These are phyloP conservation scores for Mediolabrus comicus DNA, from an alignment of 108 stramenopile species.

Conservation along the genomic window DNA sequence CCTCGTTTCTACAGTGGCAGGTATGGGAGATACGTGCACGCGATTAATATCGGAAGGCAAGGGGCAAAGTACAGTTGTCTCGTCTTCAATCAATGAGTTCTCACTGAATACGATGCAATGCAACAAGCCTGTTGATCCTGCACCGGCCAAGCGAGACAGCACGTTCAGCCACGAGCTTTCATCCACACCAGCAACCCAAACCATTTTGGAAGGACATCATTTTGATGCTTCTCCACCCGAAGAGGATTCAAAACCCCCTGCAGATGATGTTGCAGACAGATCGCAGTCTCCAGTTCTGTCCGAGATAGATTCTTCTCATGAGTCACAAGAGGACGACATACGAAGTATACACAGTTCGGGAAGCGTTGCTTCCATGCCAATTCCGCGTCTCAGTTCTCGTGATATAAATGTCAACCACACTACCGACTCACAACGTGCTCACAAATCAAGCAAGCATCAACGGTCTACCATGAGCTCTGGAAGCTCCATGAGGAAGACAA, in stretches of 20 bases:
- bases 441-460: not conserved
- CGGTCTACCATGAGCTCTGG: not conserved
- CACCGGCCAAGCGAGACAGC: constrained; percentile 24
- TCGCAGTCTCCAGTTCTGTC: not conserved
- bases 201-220: constrained; percentile 37
- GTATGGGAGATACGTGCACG: constrained; percentile 10
- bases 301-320: constrained; percentile 26
- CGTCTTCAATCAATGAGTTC: constrained; percentile 44
- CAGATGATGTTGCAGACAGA: not conserved
- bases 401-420: constrained; percentile 16
- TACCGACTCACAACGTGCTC: not conserved
- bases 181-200: constrained; percentile 45
- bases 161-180: constrained; percentile 40
- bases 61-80: not conserved
- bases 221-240: constrained; percentile 6
- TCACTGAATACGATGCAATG: constrained; percentile 36
- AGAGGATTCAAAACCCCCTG: not conserved
- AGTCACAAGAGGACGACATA: constrained; percentile 32
- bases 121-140: constrained; percentile 36
- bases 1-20: constrained; percentile 13
- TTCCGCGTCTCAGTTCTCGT: constrained; percentile 17
- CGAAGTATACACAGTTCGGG: constrained; percentile 27
- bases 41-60: constrained; percentile 12
- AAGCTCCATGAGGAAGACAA: not conserved
- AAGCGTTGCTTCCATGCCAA: constrained; percentile 13